Evolutionary conservation across 2,329 filamentous ascomycete species (phyloP), one percentile per base, ranked within the genome.

Genomic region (Colletotrichum musae): DNA sequence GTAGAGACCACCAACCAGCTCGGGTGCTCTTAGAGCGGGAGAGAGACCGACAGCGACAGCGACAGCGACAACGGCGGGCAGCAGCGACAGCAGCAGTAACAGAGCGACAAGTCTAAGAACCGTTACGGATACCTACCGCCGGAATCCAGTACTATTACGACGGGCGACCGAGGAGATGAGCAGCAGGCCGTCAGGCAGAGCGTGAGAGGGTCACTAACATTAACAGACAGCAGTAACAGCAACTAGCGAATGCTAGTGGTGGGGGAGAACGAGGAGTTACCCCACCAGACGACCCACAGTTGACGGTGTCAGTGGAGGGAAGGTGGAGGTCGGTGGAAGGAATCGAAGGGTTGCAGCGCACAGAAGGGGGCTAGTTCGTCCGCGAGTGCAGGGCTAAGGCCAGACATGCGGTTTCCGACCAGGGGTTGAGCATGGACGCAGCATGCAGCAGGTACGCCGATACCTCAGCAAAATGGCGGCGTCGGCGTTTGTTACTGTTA

Each of bases 331-430:
- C 50, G 56, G 50, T 57, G 66, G 66, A 69, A 70, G 67, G 67
- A 69, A 67, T 69, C 67, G 67, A 69, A 69, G 67, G 67, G 67
- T 67, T 70, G 67, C 63, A 70, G 36, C 36, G 63, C 67, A 67
- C 67, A 70, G 67, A 70, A 70, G 56, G 67, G 53, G 64, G 48
- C 53, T 70, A 70, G 68, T 68, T 58, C 58, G 58, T 58, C 47
- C 48, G 64, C 64, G 58, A 70, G 52, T 64, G 68, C 64, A 70
- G 52, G 68, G 68, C 58, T 68, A 70, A 70, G 63, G 58, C 58
- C 58, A 53, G 51, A 43, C 64, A 70, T 59, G 68, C 64, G 68
- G 58, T 64, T 70, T 62, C 47, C 24, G 47, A 54, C 57, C 64
- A 68, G 68, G 68, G 68, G 41, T 41, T 50, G 47, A 36, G 58